phyloP scores from a whole-genome alignment of 441 rosid species.

The Adansonia madagascariensis region DNA sequence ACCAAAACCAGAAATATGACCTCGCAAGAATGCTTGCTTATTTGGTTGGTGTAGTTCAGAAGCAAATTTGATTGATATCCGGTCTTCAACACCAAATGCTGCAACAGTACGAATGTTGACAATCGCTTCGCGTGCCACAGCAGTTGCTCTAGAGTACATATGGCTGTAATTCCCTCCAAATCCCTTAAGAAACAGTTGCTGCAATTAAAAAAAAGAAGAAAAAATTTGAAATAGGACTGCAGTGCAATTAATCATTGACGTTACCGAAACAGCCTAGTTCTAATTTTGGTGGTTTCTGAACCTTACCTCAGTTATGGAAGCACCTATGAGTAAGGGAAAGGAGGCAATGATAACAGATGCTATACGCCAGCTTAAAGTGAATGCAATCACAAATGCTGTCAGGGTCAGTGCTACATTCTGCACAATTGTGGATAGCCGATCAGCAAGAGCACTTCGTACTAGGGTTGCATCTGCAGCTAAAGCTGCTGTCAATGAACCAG shows the following conservation, averaged over 20 bases:
- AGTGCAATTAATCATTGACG: neutral
- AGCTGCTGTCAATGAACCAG: conserved; percentile 16
- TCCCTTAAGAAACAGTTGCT: conserved; percentile 91
- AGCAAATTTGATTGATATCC: conserved; percentile 56
- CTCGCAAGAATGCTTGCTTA: conserved; percentile 60
- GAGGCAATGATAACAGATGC: conserved; percentile 46
- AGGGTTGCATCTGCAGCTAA: conserved; percentile 77
- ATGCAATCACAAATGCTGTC: conserved; percentile 76
- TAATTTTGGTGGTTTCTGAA: neutral
- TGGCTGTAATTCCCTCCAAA: conserved; percentile 77
- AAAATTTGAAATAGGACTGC: neutral
- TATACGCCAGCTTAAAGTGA: conserved; percentile 72
- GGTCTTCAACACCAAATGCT: conserved; percentile 75
- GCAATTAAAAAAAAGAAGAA: conserved; percentile 25
- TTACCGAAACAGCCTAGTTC: neutral
- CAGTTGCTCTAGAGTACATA: conserved; percentile 66
- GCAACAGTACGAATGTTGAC: conserved; percentile 76
- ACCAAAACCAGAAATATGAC: conserved; percentile 80
- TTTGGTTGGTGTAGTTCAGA: conserved; percentile 63
- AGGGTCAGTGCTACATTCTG: conserved; percentile 74
- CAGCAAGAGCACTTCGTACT: conserved; percentile 63
- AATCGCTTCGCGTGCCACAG: conserved; percentile 80
- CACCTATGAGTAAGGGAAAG: conserved; percentile 79
- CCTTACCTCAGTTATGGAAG: conserved; percentile 74
- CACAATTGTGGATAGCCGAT: conserved; percentile 74